Evolutionary conservation across 176 grass and related monocot genomes (phyloP).

Genomic region (Bromus sterilis): DNA sequence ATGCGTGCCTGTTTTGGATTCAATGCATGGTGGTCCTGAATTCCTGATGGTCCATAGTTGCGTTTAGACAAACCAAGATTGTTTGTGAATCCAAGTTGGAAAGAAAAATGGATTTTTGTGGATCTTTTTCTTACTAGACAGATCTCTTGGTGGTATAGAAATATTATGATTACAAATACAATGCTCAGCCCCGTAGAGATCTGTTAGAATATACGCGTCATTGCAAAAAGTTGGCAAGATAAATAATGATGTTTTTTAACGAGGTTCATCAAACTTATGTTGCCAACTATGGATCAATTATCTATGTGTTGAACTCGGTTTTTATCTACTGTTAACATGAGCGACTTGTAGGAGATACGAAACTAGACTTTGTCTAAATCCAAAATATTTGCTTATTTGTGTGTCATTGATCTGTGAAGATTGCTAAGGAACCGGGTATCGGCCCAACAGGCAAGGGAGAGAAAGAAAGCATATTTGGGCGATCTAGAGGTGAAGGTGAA

Average conservation of each 20-base stretch:
- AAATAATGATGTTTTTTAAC: too few relatives aligned
- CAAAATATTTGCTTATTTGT: not conserved
- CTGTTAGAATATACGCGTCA: too few relatives aligned
- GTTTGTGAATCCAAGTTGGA: not conserved
- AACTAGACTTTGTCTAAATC: not conserved
- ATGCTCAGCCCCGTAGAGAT: not conserved
- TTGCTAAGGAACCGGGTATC: constrained; percentile 85
- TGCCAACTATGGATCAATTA: not conserved
- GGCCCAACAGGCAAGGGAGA: constrained; percentile 85
- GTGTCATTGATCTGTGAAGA: constrained; percentile 25
- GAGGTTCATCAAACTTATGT: too few relatives aligned
- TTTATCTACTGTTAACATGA: too few relatives aligned
- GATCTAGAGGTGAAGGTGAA: constrained; percentile 71
- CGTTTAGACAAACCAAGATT: constrained; percentile 13
- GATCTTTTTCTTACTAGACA: not conserved
- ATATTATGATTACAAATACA: not conserved
- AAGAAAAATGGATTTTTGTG: not conserved
- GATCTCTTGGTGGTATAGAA: not conserved
- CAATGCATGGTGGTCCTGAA: constrained; percentile 10
- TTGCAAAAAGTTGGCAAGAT: too few relatives aligned
- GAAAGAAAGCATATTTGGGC: constrained; percentile 76
- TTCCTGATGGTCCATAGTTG: constrained; percentile 1
- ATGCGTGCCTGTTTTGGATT: constrained; percentile 22
- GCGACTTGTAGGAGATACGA: too few relatives aligned
- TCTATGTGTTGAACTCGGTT: not conserved